phyloP scores from a whole-genome alignment of 495 filamentous ascomycete genomes.

The Jackrogersella minutella region DNA sequence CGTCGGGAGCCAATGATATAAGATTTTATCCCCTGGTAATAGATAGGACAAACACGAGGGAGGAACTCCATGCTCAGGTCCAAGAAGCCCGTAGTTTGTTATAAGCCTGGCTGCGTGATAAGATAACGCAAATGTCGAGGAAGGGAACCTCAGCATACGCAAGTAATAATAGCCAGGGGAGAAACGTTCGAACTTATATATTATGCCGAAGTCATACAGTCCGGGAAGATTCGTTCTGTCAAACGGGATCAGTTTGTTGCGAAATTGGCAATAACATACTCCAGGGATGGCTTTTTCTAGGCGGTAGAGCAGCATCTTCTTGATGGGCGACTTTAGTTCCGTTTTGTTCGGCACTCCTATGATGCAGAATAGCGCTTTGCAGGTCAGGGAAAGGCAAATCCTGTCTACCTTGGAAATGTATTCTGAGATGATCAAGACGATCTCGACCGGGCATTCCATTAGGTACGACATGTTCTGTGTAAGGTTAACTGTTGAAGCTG shows the following conservation, averaged over 20 bases:
- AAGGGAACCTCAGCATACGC: background rate
- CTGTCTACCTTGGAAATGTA: background rate
- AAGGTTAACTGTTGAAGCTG: background rate
- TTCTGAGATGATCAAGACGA: background rate
- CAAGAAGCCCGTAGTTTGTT: background rate
- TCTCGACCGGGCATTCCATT: background rate
- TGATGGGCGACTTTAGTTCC: background rate
- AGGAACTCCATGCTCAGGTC: background rate
- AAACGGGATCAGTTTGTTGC: background rate
- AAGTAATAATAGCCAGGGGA: too few relatives aligned
- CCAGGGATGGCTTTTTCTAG: background rate
- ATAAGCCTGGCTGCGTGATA: background rate
- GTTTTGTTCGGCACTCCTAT: background rate
- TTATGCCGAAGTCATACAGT: too few relatives aligned
- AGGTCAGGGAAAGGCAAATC: constrained; percentile 6
- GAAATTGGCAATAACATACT: background rate
- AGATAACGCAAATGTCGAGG: background rate
- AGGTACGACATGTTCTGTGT: background rate
- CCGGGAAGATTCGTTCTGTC: background rate
- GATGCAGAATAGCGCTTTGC: background rate
- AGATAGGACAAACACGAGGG: background rate
- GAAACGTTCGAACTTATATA: too few relatives aligned
- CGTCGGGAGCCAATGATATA: too few relatives aligned
- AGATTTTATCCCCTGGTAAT: too few relatives aligned
- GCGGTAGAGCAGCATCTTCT: background rate